Percentiles rank a stretch among this genome's conserved stretches.
Conservation (phyloP, 2,329 filamentous ascomycete genomes). For the Aphanocladium album region DNA sequence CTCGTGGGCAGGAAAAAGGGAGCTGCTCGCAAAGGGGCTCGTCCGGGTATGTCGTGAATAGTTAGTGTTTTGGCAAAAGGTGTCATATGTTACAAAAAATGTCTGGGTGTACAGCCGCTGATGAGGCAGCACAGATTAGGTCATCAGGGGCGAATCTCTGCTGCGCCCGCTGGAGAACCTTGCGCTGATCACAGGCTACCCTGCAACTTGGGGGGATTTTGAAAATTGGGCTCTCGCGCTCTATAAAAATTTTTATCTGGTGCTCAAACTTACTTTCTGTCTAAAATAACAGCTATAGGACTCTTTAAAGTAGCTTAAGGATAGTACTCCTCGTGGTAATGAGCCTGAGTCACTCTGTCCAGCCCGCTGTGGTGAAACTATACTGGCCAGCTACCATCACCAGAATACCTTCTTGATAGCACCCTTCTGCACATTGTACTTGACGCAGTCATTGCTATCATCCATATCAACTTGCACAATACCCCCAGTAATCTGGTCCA, state of each 20-base stretch:
- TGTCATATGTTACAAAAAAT: neutral
- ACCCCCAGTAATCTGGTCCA: slow-evolving; percentile 30
- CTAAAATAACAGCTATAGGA: no score
- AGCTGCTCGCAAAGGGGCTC: no score
- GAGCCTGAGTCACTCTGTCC: no score
- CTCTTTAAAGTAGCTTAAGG: no score
- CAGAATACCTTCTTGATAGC: neutral
- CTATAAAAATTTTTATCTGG: no score
- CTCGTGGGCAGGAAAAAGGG: no score
- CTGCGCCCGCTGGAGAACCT: neutral
- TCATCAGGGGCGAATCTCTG: slow-evolving; percentile 8
- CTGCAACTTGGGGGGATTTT: neutral
- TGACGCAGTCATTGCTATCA: neutral
- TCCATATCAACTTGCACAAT: slow-evolving; percentile 22
- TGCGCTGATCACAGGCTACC: neutral
- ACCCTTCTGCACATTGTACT: neutral
- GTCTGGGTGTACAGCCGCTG: neutral
- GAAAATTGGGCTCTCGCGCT: no score
- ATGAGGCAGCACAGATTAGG: slow-evolving; percentile 6
- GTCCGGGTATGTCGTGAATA: no score
- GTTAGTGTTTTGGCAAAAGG: neutral
- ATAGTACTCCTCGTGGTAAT: no score
- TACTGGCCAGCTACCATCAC: no score
- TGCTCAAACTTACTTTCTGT: no score
- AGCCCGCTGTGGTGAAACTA: no score